Evolutionary conservation across 2,329 filamentous ascomycete species (phyloP).

Genomic region (Fusarium oligoseptatum): DNA sequence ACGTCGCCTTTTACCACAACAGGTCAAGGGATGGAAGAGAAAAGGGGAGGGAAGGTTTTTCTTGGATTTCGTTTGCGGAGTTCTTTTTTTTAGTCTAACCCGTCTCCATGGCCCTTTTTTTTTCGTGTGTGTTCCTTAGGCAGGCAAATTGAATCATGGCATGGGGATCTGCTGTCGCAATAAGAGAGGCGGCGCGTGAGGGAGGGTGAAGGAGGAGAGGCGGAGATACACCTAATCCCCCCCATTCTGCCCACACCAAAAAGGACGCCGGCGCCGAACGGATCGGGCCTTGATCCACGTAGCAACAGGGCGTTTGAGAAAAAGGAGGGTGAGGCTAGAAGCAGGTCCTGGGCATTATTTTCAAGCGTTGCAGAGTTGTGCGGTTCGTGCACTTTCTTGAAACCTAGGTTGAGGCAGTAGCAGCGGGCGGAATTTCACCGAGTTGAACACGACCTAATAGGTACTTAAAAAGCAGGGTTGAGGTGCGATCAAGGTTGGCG

Average conservation of each 20-base stretch:
- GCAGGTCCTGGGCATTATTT: conserved; percentile 18
- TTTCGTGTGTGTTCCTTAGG: conserved; percentile 19
- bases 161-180: conserved; percentile 1
- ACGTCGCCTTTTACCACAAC: conserved; percentile 18
- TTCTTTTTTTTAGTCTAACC: conserved; percentile 1
- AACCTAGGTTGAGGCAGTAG: not conserved
- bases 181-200: conserved; percentile 9
- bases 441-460: not conserved
- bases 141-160: conserved; percentile 3
- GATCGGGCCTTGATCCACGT: conserved; percentile 49
- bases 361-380: conserved; percentile 18
- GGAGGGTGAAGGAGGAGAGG: conserved; percentile 9
- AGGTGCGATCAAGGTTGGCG: conserved; percentile 36
- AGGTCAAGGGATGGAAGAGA: not conserved
- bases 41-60: not conserved
- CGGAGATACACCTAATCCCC: conserved; percentile 12
- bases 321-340: conserved; percentile 33
- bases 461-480: not conserved
- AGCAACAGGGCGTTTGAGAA: conserved; percentile 35
- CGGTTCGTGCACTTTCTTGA: conserved; percentile 5
- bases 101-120: not conserved
- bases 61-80: not conserved
- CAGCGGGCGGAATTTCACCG: conserved; percentile 20
- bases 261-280: conserved; percentile 37
- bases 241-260: conserved; percentile 7